phyloP scores from a whole-genome alignment of 768 basidiomycete species.

The Termitomyces sp. region DNA sequence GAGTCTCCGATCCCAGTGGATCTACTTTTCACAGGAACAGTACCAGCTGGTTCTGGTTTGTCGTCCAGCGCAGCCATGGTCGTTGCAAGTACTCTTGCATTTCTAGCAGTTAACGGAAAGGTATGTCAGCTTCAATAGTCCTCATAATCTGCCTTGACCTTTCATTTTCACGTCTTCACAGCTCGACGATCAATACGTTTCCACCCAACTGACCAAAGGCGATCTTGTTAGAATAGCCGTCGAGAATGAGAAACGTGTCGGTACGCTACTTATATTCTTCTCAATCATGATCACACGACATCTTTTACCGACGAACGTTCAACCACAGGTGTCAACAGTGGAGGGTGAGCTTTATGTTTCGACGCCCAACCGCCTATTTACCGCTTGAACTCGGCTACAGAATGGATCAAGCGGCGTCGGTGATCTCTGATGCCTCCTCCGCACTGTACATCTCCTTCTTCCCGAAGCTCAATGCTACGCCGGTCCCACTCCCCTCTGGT shows the following conservation, averaged over 20 bases:
- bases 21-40: conserved; percentile 74
- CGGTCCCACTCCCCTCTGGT: conserved; percentile 56
- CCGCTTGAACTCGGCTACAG: conserved; percentile 31
- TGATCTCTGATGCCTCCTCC: conserved; percentile 68
- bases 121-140: conserved; percentile 22
- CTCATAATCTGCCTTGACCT: background rate
- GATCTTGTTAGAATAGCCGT: conserved; percentile 77
- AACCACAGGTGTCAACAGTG: conserved; percentile 65
- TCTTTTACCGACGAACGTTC: background rate
- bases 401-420: conserved; percentile 91
- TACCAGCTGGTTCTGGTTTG: conserved; percentile 85
- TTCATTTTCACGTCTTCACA: conserved; percentile 5
- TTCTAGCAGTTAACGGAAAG: conserved; percentile 76
- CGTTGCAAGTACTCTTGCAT: conserved; percentile 80
- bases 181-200: conserved; percentile 16
- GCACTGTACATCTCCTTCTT: conserved; percentile 83
- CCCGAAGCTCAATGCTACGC: conserved; percentile 65
- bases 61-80: conserved; percentile 91
- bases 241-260: conserved; percentile 82
- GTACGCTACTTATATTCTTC: conserved; percentile 29
- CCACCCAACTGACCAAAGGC: conserved; percentile 51
- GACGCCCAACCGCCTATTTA: background rate
- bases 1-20: conserved; percentile 60
- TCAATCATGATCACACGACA: background rate
- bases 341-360: conserved; percentile 49